Conservation (phyloP, 768 basidiomycete species). For the Termitomyces heimii region DNA sequence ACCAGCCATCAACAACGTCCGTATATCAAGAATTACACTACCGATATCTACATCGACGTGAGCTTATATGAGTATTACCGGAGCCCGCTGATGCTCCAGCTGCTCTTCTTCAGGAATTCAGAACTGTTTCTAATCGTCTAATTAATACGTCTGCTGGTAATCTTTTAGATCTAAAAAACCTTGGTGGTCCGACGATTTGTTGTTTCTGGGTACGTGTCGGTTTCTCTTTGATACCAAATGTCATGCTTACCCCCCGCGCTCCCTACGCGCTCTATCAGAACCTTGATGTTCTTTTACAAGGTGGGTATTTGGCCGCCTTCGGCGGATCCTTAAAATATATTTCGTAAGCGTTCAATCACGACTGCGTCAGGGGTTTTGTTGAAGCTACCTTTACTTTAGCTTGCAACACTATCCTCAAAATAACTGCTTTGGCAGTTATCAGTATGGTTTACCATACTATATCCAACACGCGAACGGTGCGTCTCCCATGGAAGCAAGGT, state of each 20-base stretch:
- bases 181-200: constrained; percentile 47
- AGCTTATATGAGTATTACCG: constrained; percentile 3
- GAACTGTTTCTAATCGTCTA: constrained; percentile 27
- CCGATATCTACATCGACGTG: constrained; percentile 39
- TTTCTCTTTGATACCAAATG: neutral
- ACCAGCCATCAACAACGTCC: constrained; percentile 34
- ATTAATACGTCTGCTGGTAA: constrained; percentile 31
- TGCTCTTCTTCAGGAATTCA: constrained; percentile 31
- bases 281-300: constrained; percentile 34
- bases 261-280: constrained; percentile 23
- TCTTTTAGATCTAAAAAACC: constrained; percentile 28
- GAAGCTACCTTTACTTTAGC: constrained; percentile 15
- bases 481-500: constrained; percentile 6
- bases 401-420: constrained; percentile 52
- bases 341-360: constrained; percentile 24
- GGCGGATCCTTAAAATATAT: constrained; percentile 40
- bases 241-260: neutral
- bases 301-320: constrained; percentile 33
- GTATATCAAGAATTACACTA: constrained; percentile 38
- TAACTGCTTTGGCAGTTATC: constrained; percentile 31
- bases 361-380: neutral
- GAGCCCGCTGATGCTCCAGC: neutral
- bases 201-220: constrained; percentile 39
- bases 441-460: constrained; percentile 36
- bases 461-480: constrained; percentile 40